Conservation (phyloP, 2,329 filamentous ascomycete genomes). For the Exophiala phaeomuriformis region DNA sequence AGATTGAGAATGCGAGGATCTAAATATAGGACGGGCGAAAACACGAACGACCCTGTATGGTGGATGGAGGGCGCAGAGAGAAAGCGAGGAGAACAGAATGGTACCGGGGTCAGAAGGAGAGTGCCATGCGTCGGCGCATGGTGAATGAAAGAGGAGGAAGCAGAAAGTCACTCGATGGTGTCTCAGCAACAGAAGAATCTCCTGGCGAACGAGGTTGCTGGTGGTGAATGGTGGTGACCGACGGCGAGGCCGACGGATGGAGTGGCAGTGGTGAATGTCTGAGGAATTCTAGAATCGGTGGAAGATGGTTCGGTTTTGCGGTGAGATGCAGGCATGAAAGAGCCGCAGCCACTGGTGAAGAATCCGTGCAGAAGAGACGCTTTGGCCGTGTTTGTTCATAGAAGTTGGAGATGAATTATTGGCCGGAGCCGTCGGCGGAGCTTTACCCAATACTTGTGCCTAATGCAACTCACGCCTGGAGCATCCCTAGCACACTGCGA, state of each 20-base stretch:
- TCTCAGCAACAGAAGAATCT: not conserved
- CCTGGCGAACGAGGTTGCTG: not conserved
- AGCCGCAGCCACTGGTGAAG: no score
- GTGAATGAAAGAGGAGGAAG: not conserved
- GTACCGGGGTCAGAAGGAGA: slow-evolving; percentile 7
- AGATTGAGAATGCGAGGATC: slow-evolving; percentile 12
- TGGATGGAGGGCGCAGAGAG: not conserved
- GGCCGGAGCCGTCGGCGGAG: no score
- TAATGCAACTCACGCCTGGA: no score
- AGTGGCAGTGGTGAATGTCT: not conserved
- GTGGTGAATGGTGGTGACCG: not conserved
- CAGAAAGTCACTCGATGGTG: not conserved
- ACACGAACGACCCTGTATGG: slow-evolving; percentile 5
- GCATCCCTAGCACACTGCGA: no score
- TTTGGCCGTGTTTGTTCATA: no score
- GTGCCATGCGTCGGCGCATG: slow-evolving; percentile 5
- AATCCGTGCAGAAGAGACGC: no score
- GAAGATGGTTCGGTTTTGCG: not conserved
- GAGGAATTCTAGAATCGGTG: no score
- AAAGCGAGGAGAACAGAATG: no score
- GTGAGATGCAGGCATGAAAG: not conserved
- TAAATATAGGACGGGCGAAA: slow-evolving; percentile 21
- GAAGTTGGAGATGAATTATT: no score
- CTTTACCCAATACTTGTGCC: no score
- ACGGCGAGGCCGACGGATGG: not conserved